These are phyloP conservation scores for Salix exigua DNA, from an alignment of 345 rosid genomes.

Conservation along the genomic window DNA sequence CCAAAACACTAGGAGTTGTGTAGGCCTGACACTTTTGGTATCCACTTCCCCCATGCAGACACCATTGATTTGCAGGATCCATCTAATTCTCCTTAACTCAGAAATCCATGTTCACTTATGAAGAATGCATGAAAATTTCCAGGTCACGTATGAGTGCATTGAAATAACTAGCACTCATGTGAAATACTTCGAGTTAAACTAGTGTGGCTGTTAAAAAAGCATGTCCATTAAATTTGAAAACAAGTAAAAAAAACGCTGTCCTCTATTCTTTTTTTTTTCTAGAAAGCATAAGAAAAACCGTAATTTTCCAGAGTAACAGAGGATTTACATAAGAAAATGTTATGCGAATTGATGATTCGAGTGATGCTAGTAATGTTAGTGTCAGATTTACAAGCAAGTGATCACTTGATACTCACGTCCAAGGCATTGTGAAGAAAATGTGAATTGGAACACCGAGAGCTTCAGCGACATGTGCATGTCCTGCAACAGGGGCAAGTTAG, in stretches of 20 bases:
- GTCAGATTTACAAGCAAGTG: constrained; percentile 1
- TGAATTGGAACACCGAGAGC: constrained; percentile 96
- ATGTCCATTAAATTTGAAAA: not conserved
- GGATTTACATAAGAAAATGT: not conserved
- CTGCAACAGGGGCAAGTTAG: constrained; percentile 39
- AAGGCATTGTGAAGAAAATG: constrained; percentile 99
- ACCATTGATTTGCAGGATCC: not conserved
- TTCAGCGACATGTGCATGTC: constrained; percentile 97
- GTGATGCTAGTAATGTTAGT: constrained; percentile 1
- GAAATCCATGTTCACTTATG: not conserved
- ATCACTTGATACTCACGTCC: constrained; percentile 76
- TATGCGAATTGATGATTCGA: not conserved
- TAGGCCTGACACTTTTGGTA: not conserved
- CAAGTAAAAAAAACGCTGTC: not conserved
- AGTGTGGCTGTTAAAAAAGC: not conserved
- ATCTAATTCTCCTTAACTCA: not conserved
- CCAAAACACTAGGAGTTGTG: not conserved
- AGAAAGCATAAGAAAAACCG: not conserved
- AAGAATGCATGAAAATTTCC: not conserved
- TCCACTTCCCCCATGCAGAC: not conserved
- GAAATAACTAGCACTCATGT: not conserved
- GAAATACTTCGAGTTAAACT: not conserved
- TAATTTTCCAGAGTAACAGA: not conserved
- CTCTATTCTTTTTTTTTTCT: not conserved
- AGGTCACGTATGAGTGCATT: not conserved